Evolutionary conservation across 768 basidiomycete genomes (phyloP).

Genomic region (Leucocoprinus birnbaumii): DNA sequence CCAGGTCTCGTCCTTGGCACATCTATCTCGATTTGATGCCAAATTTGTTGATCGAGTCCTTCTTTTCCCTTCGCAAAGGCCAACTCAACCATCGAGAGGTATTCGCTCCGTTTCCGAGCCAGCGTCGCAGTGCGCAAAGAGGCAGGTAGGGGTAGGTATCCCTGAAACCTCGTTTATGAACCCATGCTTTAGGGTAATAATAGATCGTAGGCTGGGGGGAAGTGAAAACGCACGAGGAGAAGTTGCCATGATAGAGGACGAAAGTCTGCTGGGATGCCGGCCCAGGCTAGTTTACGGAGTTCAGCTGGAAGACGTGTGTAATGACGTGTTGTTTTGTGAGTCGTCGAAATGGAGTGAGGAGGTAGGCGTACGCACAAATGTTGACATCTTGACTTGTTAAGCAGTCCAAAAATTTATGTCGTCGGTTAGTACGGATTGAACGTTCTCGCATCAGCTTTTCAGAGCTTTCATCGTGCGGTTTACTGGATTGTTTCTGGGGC

Average conservation of each 20-base stretch:
- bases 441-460: constrained; percentile 69
- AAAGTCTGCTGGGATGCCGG: constrained; percentile 84
- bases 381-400: constrained; percentile 75
- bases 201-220: background rate
- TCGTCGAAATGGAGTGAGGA: background rate
- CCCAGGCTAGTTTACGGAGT: constrained; percentile 91
- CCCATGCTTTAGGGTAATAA: constrained; percentile 1
- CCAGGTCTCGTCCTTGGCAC: constrained; percentile 95
- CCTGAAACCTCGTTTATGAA: constrained; percentile 43
- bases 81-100: constrained; percentile 82
- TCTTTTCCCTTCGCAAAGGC: constrained; percentile 86
- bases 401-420: constrained; percentile 81
- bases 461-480: constrained; percentile 36
- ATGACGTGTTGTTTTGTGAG: constrained; percentile 8
- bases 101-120: constrained; percentile 90
- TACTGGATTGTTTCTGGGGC: constrained; percentile 19
- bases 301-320: constrained; percentile 50
- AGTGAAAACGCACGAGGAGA: constrained; percentile 63
- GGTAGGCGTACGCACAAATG: constrained; percentile 54
- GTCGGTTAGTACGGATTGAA: constrained; percentile 75
- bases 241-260: constrained; percentile 94
- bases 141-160: constrained; percentile 86
- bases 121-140: constrained; percentile 74
- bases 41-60: constrained; percentile 92
- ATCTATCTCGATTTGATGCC: constrained; percentile 99